Percentiles rank a stretch among this genome's conserved stretches.
These are phyloP conservation scores for Apiotrichum gamsii DNA, from an alignment of 1,284 basidiomycete species.

Conservation along the genomic window DNA sequence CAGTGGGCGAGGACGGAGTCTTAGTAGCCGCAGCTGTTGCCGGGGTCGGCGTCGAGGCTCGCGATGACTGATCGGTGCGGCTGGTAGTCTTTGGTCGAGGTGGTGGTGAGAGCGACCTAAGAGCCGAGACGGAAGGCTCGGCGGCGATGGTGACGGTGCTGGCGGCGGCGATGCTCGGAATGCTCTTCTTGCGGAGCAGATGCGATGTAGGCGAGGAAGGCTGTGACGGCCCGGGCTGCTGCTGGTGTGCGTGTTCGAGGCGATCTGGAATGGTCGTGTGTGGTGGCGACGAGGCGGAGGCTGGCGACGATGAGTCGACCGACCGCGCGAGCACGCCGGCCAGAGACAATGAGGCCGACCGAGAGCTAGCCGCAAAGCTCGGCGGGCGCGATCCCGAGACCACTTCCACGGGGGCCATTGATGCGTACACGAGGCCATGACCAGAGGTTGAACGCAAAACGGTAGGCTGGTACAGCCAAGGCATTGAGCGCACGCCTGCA, in stretches of 20 bases:
- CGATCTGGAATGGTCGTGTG: neutral
- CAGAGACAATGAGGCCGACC: neutral
- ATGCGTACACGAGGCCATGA: constrained; percentile 11
- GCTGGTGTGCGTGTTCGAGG: neutral
- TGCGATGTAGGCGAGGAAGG: neutral
- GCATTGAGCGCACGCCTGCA: constrained; percentile 9
- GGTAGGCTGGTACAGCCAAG: constrained; percentile 19
- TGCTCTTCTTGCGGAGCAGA: neutral
- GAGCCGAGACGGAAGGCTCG: neutral
- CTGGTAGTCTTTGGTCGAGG: no score
- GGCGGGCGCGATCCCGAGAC: neutral
- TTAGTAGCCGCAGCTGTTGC: no score
- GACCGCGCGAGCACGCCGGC: neutral
- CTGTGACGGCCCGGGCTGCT: neutral
- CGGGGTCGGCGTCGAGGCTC: no score
- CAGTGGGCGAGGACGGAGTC: no score
- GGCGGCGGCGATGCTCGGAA: neutral
- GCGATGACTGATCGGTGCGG: no score
- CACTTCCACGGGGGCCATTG: neutral
- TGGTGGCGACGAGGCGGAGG: neutral
- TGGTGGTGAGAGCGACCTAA: neutral
- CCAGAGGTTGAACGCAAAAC: constrained; percentile 20
- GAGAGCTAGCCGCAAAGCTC: neutral
- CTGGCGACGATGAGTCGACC: no score
- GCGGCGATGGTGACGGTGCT: neutral